These are phyloP conservation scores for Teratosphaeria zuluensis DNA, from an alignment of 2,329 filamentous ascomycete species.

Conservation along the genomic window DNA sequence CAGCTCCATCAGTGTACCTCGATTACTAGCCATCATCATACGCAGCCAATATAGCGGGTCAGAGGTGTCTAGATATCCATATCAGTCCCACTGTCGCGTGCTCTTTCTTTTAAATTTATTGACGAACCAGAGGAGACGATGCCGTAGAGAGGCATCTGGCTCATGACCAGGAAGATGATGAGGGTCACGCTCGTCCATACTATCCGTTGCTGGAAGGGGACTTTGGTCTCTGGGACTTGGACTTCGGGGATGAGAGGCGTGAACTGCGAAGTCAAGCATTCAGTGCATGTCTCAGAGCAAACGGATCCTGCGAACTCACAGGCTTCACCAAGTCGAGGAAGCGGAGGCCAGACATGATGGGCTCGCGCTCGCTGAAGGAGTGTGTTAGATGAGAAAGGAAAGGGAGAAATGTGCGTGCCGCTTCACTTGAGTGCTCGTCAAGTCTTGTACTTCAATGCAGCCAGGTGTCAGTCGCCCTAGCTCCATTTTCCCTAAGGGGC, in stretches of 20 bases:
- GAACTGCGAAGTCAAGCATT: neutral
- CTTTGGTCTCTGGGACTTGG: slow-evolving; percentile 94
- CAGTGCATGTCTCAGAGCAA: neutral
- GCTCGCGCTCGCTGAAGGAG: neutral
- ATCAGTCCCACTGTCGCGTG: slow-evolving; percentile 4
- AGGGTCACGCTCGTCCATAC: slow-evolving; percentile 58
- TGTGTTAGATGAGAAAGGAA: neutral
- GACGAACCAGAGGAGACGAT: slow-evolving; percentile 73
- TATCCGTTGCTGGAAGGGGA: slow-evolving; percentile 83
- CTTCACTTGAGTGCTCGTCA: neutral
- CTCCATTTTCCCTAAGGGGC: neutral
- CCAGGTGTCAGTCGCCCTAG: neutral
- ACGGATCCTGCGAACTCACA: neutral
- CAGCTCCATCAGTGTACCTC: slow-evolving; percentile 32
- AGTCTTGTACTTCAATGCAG: neutral
- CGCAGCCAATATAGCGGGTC: slow-evolving; percentile 99
- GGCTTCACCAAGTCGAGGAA: slow-evolving; percentile 96
- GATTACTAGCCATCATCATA: slow-evolving; percentile 99
- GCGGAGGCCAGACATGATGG: slow-evolving; percentile 46
- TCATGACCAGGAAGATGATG: slow-evolving; percentile 99
- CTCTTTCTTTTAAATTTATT: slow-evolving; percentile 7
- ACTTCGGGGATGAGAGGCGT: slow-evolving; percentile 99
- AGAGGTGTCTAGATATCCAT: slow-evolving; percentile 52
- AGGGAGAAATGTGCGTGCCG: neutral
- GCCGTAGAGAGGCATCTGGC: slow-evolving; percentile 95